Conservation (phyloP, 2,329 filamentous ascomycete species). For the Lachnellula willkommii region DNA sequence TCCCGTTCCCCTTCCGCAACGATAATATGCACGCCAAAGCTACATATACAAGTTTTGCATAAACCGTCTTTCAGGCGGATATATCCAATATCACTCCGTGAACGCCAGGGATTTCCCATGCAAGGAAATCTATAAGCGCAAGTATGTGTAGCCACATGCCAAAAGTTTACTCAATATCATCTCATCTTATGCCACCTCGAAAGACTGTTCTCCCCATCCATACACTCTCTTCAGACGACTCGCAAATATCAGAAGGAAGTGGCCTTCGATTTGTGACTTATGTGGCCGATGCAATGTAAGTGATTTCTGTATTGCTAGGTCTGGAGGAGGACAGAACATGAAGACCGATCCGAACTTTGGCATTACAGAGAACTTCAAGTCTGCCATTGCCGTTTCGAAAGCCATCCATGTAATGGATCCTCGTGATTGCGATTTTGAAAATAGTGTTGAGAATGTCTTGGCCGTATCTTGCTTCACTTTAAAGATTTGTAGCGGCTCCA, state of each 20-base stretch:
- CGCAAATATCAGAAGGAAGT: constrained; percentile 1
- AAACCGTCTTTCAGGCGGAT: too few relatives aligned
- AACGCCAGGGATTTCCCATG: background rate
- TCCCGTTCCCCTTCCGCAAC: too few relatives aligned
- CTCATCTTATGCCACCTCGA: background rate
- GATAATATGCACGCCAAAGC: too few relatives aligned
- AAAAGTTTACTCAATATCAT: background rate
- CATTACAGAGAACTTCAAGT: constrained; percentile 38
- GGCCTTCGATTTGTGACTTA: constrained; percentile 1
- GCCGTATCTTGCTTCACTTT: constrained; percentile 37
- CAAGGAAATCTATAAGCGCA: too few relatives aligned
- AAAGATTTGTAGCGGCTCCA: constrained; percentile 18
- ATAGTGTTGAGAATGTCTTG: constrained; percentile 34
- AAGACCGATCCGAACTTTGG: constrained; percentile 38
- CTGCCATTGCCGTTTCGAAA: constrained; percentile 39
- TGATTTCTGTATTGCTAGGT: background rate
- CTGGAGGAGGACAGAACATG: background rate
- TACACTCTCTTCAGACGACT: constrained; percentile 5
- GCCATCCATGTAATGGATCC: constrained; percentile 11
- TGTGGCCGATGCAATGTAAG: constrained; percentile 5
- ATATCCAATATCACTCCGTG: background rate
- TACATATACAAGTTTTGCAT: too few relatives aligned
- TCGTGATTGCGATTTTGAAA: constrained; percentile 22
- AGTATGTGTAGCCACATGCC: too few relatives aligned
- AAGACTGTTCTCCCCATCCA: background rate